Conservation (phyloP, 1,284 basidiomycete species). For the Leccinum pachyderme region DNA sequence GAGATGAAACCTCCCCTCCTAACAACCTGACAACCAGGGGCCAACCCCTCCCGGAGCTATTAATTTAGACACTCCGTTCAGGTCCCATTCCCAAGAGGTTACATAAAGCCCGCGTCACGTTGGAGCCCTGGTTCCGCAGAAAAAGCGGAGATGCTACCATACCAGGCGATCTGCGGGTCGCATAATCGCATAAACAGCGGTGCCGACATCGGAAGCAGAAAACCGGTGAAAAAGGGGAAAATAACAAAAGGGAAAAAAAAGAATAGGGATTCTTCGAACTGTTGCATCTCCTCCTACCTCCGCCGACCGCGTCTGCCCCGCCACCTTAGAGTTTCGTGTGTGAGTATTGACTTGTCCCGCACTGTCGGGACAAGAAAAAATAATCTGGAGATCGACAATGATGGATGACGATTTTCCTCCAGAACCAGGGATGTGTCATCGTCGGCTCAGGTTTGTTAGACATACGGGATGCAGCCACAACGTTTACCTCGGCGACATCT, state of each 20-base stretch:
- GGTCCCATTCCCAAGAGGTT: not conserved
- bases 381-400: not conserved
- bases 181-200: not conserved
- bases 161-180: not conserved
- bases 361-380: not conserved
- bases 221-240: not conserved
- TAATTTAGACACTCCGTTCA: not conserved
- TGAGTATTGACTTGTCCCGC: not conserved
- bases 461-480: conserved; percentile 54
- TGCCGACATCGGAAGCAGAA: not conserved
- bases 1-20: not conserved
- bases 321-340: not conserved
- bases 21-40: too few relatives aligned
- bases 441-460: conserved; percentile 53
- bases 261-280: not conserved
- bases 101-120: not conserved
- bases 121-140: not conserved
- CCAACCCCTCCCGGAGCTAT: not conserved
- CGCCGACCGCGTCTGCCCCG: not conserved
- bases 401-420: not conserved
- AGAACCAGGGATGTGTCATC: conserved; percentile 55
- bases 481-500: conserved; percentile 46
- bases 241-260: not conserved
- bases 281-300: not conserved
- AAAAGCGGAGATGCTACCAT: not conserved